phyloP scores from a whole-genome alignment of 1,284 basidiomycete species.

The Ceratobasidium sp. region DNA sequence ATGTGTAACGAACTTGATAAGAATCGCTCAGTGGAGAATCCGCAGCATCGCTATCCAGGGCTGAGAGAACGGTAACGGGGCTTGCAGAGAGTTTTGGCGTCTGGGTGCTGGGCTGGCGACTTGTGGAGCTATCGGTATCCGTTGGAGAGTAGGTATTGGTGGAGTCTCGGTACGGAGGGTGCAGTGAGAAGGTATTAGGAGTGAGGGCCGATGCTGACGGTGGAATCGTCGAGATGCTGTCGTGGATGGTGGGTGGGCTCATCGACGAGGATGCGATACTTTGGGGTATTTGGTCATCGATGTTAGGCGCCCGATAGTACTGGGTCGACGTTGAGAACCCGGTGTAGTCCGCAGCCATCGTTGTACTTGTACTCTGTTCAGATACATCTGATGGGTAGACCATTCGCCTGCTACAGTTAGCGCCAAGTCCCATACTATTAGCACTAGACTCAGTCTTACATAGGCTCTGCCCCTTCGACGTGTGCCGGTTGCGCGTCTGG shows the following conservation, averaged over 20 bases:
- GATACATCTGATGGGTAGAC: background rate
- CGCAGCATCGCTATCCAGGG: constrained; percentile 33
- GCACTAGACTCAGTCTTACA: background rate
- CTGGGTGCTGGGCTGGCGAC: constrained; percentile 7
- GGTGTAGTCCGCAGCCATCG: background rate
- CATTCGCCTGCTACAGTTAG: background rate
- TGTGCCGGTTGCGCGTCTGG: background rate
- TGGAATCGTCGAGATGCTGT: constrained; percentile 7
- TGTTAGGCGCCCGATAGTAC: constrained; percentile 2
- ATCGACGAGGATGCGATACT: background rate
- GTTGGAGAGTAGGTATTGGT: constrained; percentile 17
- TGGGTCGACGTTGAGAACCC: background rate
- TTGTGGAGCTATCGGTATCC: constrained; percentile 23
- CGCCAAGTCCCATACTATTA: background rate
- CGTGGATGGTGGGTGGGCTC: background rate
- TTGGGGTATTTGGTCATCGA: background rate
- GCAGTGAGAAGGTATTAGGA: background rate
- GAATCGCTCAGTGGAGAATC: constrained; percentile 40
- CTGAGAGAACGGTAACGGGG: constrained; percentile 19
- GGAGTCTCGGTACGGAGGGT: constrained; percentile 13
- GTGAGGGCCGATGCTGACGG: background rate
- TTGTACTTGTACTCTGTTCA: background rate
- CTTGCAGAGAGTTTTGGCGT: constrained; percentile 18
- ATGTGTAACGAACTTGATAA: constrained; percentile 2
- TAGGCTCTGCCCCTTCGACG: background rate